Base-by-base conservation (phyloP, 1,284 basidiomycete genomes). In the Marasmius oreades region DNA sequence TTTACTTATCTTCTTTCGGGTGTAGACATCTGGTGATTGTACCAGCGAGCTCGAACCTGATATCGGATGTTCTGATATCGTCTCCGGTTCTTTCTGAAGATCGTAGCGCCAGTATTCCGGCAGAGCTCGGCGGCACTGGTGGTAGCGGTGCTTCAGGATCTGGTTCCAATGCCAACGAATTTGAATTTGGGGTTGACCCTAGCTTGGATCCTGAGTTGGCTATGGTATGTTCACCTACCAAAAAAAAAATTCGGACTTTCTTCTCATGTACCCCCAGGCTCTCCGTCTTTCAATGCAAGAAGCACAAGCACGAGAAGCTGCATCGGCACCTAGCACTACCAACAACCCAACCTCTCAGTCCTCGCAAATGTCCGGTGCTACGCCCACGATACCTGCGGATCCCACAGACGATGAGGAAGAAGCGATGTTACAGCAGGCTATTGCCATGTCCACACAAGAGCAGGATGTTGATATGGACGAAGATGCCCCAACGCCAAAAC, bases 201-300 rank as follows among this genome's bases (percentile, higher is more conserved):
- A 93, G 85, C 67, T 79, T 97, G 63, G 96, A 98, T 71, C 97
- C 97, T 0, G 96, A 99, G 69, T 79, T 99, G 55, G 97, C 97
- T 2, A 95, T 98, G 95, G 95, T 94, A 59, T 58, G 74, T 70
- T 26, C 44, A 31, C 28, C 28, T 10, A 5, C 28, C 10, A 4
- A 10, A 10, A 4, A 4, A 31, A 5, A 31, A 5, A 26, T 31
- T 2, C 33, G 16, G 18, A 22, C 7, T 31, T 14, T 39, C 55
- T 26, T 48, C 45, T n/a, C 22, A 31, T 31, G 28, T 31, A 51
- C 3, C 37, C 31, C 7, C 65, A 97, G 94, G 96, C 95, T 11
- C 80, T 99, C 44, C 91, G 96, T 39, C 93, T 99, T 88, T 98
- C 95, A 0, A 86, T 99, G 80, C 93, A 98, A 73, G 96, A 99